phyloP scores from a whole-genome alignment of 164 flowering plant genomes.

The Vitis rupestris region DNA sequence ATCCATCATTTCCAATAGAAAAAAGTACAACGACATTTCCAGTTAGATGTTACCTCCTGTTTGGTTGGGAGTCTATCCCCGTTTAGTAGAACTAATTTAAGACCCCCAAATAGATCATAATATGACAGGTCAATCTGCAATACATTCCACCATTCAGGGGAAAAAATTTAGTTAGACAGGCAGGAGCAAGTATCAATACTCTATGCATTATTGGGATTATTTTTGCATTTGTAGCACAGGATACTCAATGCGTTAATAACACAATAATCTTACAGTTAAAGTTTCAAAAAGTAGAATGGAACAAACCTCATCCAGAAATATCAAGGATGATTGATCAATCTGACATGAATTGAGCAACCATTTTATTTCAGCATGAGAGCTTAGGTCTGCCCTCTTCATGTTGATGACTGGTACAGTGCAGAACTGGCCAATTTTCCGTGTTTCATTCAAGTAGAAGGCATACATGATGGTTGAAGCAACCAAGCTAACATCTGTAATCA shows the following conservation, averaged over 20 bases:
- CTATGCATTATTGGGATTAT: background rate
- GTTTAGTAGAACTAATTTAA: constrained; percentile 56
- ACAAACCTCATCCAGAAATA: constrained; percentile 63
- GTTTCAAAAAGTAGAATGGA: background rate
- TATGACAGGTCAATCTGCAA: constrained; percentile 69
- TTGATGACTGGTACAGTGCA: constrained; percentile 73
- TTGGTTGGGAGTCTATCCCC: constrained; percentile 43
- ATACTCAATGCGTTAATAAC: background rate
- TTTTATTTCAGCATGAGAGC: constrained; percentile 45
- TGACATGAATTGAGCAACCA: constrained; percentile 68
- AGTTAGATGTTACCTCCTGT: constrained; percentile 53
- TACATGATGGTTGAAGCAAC: constrained; percentile 57
- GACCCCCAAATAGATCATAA: constrained; percentile 64
- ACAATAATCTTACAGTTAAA: background rate
- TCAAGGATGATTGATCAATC: constrained; percentile 48
- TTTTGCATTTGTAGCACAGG: background rate
- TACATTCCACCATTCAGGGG: background rate
- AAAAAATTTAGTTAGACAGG: background rate
- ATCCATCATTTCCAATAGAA: background rate
- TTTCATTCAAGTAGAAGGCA: constrained; percentile 59
- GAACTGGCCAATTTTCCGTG: constrained; percentile 29
- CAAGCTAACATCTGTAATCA: constrained; percentile 54
- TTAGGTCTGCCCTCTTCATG: constrained; percentile 56
- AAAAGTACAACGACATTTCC: background rate
- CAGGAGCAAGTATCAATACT: too few species aligned